These are phyloP conservation scores for Ampelomyces quisqualis DNA, from an alignment of 2,329 filamentous ascomycete species.

Conservation along the genomic window DNA sequence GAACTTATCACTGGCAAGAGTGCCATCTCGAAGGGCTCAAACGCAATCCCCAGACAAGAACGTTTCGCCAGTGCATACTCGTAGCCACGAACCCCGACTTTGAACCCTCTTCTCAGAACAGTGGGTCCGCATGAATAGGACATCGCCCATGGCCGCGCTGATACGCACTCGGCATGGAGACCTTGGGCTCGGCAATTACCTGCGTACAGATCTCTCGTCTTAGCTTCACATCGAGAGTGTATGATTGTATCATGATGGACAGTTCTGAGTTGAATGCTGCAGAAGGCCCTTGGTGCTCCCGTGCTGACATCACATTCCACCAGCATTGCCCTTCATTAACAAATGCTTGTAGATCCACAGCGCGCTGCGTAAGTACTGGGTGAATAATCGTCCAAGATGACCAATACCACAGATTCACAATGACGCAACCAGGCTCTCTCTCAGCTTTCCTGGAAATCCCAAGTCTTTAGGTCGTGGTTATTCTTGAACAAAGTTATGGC, in stretches of 20 bases:
- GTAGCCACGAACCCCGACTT: constrained; percentile 19
- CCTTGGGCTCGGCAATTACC: background rate
- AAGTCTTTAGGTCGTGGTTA: background rate
- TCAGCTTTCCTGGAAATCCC: too few species aligned
- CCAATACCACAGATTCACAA: background rate
- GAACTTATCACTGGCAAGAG: constrained; percentile 7
- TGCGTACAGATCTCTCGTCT: constrained; percentile 10
- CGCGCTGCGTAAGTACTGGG: too few species aligned
- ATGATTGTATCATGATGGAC: constrained; percentile 21
- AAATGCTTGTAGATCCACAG: too few species aligned
- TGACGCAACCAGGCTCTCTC: background rate
- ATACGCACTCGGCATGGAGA: background rate
- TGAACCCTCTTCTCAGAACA: background rate
- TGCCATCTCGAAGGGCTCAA: constrained; percentile 9
- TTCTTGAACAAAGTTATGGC: too few species aligned
- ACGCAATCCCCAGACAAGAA: constrained; percentile 16
- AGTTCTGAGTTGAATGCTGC: constrained; percentile 21
- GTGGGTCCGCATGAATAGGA: background rate
- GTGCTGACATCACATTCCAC: constrained; percentile 23
- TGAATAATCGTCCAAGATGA: background rate
- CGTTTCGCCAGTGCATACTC: constrained; percentile 19
- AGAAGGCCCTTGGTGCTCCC: constrained; percentile 24
- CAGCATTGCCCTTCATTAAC: too few species aligned
- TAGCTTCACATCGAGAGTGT: constrained; percentile 8
- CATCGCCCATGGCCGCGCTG: background rate